Conservation (phyloP, 371 early-diverging fungal species). For the Mucor circinelloides region DNA sequence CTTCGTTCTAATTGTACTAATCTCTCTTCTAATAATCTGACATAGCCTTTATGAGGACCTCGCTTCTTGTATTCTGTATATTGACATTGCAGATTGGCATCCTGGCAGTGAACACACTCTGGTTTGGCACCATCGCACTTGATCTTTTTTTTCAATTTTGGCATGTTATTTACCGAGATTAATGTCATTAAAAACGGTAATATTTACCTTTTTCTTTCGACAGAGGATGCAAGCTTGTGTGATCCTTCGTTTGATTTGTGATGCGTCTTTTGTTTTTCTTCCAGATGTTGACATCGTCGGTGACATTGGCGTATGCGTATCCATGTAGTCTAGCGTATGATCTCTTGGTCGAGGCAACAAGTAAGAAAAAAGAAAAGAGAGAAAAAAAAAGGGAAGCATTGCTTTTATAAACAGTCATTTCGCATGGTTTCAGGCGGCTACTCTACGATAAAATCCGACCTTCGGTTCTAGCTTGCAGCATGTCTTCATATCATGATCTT, state of each 20-base stretch:
- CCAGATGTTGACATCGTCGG: background rate
- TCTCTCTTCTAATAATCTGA: conserved; percentile 71
- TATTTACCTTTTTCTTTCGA: conserved; percentile 75
- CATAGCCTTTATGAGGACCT: conserved; percentile 83
- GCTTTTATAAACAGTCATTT: background rate
- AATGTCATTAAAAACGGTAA: background rate
- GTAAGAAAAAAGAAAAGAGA: background rate
- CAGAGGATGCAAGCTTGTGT: conserved; percentile 85
- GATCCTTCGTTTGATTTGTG: conserved; percentile 43
- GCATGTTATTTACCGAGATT: background rate
- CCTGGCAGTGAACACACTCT: conserved; percentile 78
- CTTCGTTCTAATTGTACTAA: conserved; percentile 68
- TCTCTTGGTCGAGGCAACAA: background rate
- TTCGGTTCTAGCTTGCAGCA: no score
- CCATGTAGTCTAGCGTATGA: background rate
- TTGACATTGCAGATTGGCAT: conserved; percentile 66
- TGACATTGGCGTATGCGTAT: background rate
- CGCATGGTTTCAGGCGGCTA: background rate
- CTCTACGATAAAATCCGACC: no score
- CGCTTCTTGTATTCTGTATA: conserved; percentile 78
- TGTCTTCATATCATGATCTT: no score
- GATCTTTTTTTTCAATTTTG: conserved; percentile 37
- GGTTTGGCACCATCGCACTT: conserved; percentile 85
- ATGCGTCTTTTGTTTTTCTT: background rate
- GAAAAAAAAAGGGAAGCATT: background rate